Evolutionary conservation across 2,329 filamentous ascomycete genomes (phyloP).

Genomic region (Lecanicillium sp.): DNA sequence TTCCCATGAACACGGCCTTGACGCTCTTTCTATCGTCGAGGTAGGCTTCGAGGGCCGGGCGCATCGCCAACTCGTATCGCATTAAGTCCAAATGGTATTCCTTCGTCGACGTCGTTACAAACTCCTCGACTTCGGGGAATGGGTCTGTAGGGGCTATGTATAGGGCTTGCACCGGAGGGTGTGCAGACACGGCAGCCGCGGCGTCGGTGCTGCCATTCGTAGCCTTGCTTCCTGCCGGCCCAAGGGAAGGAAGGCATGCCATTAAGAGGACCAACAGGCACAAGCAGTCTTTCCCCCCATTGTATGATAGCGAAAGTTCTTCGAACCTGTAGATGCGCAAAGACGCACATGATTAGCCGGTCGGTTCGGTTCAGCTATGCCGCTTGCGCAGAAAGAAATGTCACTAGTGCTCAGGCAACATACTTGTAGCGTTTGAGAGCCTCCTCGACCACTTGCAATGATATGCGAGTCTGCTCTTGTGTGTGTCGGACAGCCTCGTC

Average conservation of each 20-base stretch:
- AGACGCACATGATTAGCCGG: constrained; percentile 8
- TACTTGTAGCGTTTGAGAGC: constrained; percentile 71
- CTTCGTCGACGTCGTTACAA: constrained; percentile 60
- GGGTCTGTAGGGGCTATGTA: constrained; percentile 84
- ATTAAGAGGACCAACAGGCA: constrained; percentile 86
- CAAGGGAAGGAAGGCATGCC: constrained; percentile 40
- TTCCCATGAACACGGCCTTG: constrained; percentile 53
- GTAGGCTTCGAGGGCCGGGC: constrained; percentile 71
- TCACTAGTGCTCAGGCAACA: constrained; percentile 17
- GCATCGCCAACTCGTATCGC: constrained; percentile 73
- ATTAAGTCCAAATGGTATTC: constrained; percentile 69
- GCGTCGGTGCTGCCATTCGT: constrained; percentile 5
- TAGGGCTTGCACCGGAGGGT: constrained; percentile 58
- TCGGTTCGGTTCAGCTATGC: not conserved
- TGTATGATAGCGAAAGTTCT: constrained; percentile 86
- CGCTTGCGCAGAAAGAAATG: not conserved
- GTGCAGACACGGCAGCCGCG: no score
- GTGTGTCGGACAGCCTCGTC: constrained; percentile 5
- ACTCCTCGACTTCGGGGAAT: constrained; percentile 78
- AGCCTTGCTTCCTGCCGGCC: constrained; percentile 9
- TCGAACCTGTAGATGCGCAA: constrained; percentile 47
- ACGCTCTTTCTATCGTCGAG: constrained; percentile 56
- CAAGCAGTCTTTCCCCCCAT: constrained; percentile 95
- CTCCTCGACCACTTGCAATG: constrained; percentile 66
- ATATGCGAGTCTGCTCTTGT: constrained; percentile 66